Evolutionary conservation across 2,329 filamentous ascomycete species (phyloP).

Genomic region (Phialophora chinensis): DNA sequence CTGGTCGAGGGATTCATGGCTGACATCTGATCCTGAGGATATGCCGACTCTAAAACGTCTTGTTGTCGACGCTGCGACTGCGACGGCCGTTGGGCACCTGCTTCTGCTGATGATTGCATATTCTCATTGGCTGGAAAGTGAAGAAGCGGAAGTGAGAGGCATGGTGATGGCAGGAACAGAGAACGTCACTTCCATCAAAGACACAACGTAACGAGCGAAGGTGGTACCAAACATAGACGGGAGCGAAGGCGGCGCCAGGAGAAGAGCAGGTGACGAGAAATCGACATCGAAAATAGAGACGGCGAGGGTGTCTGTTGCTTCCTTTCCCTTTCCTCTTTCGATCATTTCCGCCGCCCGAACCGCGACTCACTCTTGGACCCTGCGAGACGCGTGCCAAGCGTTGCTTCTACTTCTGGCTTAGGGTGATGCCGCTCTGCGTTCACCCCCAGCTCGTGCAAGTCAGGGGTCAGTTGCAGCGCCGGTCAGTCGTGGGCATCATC

Average conservation of each 20-base stretch:
- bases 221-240: neutral
- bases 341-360: neutral
- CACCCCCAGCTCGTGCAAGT: too few relatives aligned
- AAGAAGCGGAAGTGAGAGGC: constrained; percentile 5
- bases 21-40: constrained; percentile 22
- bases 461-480: too few relatives aligned
- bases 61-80: constrained; percentile 30
- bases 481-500: too few relatives aligned
- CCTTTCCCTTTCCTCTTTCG: constrained; percentile 15
- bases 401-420: too few relatives aligned
- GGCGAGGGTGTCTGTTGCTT: constrained; percentile 10
- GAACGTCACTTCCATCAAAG: constrained; percentile 5
- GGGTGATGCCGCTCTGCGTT: too few relatives aligned
- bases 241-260: constrained; percentile 2
- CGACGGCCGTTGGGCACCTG: constrained; percentile 27
- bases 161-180: constrained; percentile 10
- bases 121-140: constrained; percentile 22
- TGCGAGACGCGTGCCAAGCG: constrained; percentile 8
- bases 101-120: constrained; percentile 24
- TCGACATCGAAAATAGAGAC: constrained; percentile 5
- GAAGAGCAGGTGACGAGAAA: constrained; percentile 6
- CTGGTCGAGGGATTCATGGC: constrained; percentile 25
- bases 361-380: neutral
- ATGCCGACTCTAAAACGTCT: constrained; percentile 22
- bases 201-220: constrained; percentile 11